Conservation (phyloP, 768 basidiomycete genomes). For the Ephemerocybe angulata region DNA sequence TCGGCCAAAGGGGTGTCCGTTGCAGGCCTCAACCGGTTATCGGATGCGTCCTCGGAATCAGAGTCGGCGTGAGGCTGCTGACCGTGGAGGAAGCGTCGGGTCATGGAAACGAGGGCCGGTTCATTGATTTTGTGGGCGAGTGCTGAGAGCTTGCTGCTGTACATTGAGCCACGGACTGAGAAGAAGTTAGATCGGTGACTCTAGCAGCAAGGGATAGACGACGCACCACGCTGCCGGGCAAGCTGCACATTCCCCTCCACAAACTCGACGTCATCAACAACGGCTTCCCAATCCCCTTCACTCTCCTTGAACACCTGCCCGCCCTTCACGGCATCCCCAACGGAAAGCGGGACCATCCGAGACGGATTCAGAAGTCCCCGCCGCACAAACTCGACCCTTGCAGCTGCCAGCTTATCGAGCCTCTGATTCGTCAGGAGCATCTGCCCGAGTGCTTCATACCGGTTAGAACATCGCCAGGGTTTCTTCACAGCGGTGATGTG, state of each 20-base stretch:
- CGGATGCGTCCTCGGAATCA: background rate
- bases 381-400: conserved; percentile 12
- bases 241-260: background rate
- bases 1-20: conserved; percentile 14
- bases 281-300: background rate
- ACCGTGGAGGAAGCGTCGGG: background rate
- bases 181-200: background rate
- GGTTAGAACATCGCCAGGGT: conserved; percentile 31
- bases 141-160: background rate
- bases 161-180: background rate
- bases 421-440: conserved; percentile 32
- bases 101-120: background rate
- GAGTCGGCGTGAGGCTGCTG: background rate
- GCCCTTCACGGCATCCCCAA: background rate
- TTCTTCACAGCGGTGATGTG: conserved; percentile 33
- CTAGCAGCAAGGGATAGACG: background rate
- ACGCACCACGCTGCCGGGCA: background rate
- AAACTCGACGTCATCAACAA: background rate
- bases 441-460: conserved; percentile 28
- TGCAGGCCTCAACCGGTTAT: background rate
- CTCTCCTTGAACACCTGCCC: background rate
- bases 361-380: conserved; percentile 12
- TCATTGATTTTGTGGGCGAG: background rate
- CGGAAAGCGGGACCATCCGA: background rate
- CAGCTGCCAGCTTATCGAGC: conserved; percentile 27